Percentiles rank a stretch among this genome's conserved stretches.
Evolutionary conservation across 2,329 filamentous ascomycete genomes (phyloP).

Genomic region (Emergomyces orientalis): DNA sequence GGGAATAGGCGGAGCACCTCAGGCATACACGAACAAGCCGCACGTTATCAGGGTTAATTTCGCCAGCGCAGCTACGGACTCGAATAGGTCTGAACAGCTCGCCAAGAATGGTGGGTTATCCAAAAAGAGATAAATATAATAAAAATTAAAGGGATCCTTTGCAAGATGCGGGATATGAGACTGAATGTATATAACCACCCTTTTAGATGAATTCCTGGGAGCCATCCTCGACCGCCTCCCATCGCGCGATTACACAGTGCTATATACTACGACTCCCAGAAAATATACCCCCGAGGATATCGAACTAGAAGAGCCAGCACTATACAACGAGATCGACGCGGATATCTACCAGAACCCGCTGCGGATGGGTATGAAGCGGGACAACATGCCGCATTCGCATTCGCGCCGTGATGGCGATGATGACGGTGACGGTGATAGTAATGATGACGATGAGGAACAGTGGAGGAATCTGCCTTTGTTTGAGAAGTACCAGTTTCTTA

Average conservation of each 20-base stretch:
- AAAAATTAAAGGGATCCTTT: background rate
- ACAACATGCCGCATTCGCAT: slow-evolving; percentile 32
- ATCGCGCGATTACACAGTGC: slow-evolving; percentile 55
- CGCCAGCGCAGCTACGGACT: slow-evolving; percentile 30
- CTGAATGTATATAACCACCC: background rate
- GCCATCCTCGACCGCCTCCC: slow-evolving; percentile 41
- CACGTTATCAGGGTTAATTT: slow-evolving; percentile 40
- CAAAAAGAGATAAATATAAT: background rate
- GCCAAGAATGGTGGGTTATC: slow-evolving; percentile 33
- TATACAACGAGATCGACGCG: slow-evolving; percentile 55
- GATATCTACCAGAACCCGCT: slow-evolving; percentile 49
- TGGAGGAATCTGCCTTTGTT: slow-evolving; percentile 46
- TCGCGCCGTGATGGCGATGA: slow-evolving; percentile 30
- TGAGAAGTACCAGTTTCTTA: slow-evolving; percentile 91
- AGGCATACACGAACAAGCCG: slow-evolving; percentile 23
- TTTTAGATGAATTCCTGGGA: slow-evolving; percentile 39
- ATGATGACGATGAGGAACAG: slow-evolving; percentile 29
- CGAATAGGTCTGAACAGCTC: slow-evolving; percentile 33
- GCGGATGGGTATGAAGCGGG: slow-evolving; percentile 67
- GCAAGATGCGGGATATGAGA: background rate
- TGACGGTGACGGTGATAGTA: slow-evolving; percentile 29
- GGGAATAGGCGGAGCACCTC: background rate
- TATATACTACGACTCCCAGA: slow-evolving; percentile 60
- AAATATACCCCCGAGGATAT: slow-evolving; percentile 21
- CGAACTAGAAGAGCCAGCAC: slow-evolving; percentile 20